Conservation (phyloP, 1,284 basidiomycete species). For the Inonotus obliquus region DNA sequence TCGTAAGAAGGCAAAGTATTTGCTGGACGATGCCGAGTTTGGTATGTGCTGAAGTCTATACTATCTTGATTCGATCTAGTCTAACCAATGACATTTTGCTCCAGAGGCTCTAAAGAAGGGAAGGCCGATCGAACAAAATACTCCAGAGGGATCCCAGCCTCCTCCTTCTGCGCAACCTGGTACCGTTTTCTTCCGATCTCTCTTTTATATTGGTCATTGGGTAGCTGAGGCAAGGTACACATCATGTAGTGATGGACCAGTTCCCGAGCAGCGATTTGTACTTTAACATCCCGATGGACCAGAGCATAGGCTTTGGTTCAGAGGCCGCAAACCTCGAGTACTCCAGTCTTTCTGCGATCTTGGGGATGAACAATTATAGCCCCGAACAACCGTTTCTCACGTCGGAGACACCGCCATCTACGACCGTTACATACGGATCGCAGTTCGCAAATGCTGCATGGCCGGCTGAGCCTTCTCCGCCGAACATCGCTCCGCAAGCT, state of each 20-base stretch:
- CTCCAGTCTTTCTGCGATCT: slow-evolving; percentile 86
- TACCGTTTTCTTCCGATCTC: not conserved
- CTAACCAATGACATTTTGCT: not conserved
- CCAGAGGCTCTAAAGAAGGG: slow-evolving; percentile 19
- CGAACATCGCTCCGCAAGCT: slow-evolving; percentile 20
- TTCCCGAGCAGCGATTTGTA: slow-evolving; percentile 55
- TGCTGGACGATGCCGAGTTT: slow-evolving; percentile 88
- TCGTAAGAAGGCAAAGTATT: slow-evolving; percentile 97
- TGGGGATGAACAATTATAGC: slow-evolving; percentile 62
- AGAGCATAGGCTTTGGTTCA: slow-evolving; percentile 69
- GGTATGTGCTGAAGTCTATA: slow-evolving; percentile 38
- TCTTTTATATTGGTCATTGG: not conserved
- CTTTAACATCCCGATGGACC: slow-evolving; percentile 58
- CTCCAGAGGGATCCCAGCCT: slow-evolving; percentile 9
- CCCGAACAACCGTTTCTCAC: slow-evolving; percentile 38
- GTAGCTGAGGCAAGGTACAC: not conserved
- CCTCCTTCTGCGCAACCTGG: slow-evolving; percentile 6
- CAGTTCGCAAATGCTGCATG: slow-evolving; percentile 42
- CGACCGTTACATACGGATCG: slow-evolving; percentile 16
- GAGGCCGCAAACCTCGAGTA: slow-evolving; percentile 90
- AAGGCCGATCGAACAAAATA: not conserved
- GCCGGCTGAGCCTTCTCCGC: slow-evolving; percentile 37
- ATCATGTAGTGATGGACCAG: slow-evolving; percentile 37
- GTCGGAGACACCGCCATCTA: slow-evolving; percentile 32
- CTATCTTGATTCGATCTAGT: not conserved